Evolutionary conservation across 208 protist species (phyloP).

Genomic region (Leishmania tropica): DNA sequence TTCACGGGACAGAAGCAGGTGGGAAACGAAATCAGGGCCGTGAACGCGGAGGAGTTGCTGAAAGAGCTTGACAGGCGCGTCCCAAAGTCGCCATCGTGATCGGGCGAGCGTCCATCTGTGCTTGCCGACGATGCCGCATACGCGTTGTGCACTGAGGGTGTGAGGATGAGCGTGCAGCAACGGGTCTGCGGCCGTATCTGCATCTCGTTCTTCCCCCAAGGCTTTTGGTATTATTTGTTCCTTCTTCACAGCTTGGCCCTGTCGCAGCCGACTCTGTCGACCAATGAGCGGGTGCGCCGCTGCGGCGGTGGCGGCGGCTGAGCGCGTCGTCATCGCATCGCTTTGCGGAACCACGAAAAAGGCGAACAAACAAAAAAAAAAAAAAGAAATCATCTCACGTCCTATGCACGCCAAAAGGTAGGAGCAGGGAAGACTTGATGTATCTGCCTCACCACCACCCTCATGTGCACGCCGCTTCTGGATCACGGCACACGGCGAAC

Average conservation of each 20-base stretch:
- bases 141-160: neutral
- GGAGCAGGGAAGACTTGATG: neutral
- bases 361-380: neutral
- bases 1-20: conserved; percentile 83
- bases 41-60: conserved; percentile 84
- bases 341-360: neutral
- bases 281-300: neutral
- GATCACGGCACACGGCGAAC: neutral
- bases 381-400: neutral
- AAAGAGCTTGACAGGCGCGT: conserved; percentile 57
- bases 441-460: neutral
- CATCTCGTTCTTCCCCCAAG: neutral
- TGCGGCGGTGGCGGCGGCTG: neutral
- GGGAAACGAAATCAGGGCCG: conserved; percentile 86
- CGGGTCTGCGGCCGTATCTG: neutral
- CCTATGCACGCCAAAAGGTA: neutral
- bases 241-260: neutral
- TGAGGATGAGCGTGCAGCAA: neutral
- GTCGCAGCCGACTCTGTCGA: neutral
- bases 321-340: neutral
- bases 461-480: neutral
- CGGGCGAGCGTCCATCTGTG: neutral
- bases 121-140: neutral
- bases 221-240: too few relatives aligned
- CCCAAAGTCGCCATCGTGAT: conserved; percentile 16